Evolutionary conservation across 441 rosid genomes (phyloP), one percentile per base, ranked within the genome.

Genomic region (Gossypium gossypioides): DNA sequence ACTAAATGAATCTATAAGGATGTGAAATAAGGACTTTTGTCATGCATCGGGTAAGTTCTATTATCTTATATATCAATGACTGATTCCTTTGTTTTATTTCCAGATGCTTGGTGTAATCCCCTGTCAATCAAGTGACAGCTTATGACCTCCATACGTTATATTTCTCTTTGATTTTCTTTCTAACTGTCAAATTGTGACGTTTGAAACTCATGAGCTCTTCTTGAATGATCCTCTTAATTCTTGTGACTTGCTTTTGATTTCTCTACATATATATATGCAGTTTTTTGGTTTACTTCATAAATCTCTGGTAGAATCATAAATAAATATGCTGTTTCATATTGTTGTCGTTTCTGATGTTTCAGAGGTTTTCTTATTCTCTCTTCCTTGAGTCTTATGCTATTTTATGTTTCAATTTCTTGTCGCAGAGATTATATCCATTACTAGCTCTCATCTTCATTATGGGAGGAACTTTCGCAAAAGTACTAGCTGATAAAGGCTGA

Each of bases 401-500:
- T 68, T 68, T 27, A 68, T 50, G 51, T 66, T 48, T 34, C 29
- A 54, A 55, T 69, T 69, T 69, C 62, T 69, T 61, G 56, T 69
- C 10, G 72, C 72, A 69, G 72, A 69, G 59, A 69, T 69, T 34
- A 19, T n/a, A 69, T 25, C 72, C 72, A 12, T 54, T 69, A 32
- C 63, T 27, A 54, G 72, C 34, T 55, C 63, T 55, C 50, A 69
- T 50, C 50, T 55, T 54, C 42, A 48, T 66, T 69, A 25, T 55
- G 72, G 72, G 18, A 69, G 72, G 72, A 54, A 69, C 29, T 68
- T 16, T 55, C 48, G 42, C 62, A 21, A 69, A 52, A 55, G 51
- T 55, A 54, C 62, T 69, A 34, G 72, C 34, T 69, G 51, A 69
- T 69, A 69, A 37, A 69, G 18, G 72, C 72, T 69, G 63, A 55